Evolutionary conservation across 257 asterid species (phyloP).

Genomic region (Perilla frutescens): DNA sequence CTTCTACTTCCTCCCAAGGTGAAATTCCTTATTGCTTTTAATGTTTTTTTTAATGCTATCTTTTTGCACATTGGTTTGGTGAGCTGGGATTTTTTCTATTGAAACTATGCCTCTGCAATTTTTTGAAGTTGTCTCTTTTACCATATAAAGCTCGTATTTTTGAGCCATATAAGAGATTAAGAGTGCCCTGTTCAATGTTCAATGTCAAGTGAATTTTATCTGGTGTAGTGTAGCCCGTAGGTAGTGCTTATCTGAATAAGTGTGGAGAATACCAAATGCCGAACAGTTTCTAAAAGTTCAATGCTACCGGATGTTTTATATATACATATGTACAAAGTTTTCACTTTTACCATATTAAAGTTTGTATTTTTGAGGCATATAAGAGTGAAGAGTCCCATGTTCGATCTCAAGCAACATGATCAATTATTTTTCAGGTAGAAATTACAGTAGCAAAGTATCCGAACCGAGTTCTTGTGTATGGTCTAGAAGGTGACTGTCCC

Average conservation of each 20-base stretch:
- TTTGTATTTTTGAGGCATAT: background rate
- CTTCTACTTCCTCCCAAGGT: conserved; percentile 92
- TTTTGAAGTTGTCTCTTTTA: no score
- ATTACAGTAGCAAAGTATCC: conserved; percentile 77
- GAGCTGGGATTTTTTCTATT: background rate
- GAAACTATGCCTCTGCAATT: background rate
- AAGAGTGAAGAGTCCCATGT: background rate
- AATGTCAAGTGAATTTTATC: background rate
- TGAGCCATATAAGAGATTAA: no score
- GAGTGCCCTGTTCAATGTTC: no score
- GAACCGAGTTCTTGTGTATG: conserved; percentile 86
- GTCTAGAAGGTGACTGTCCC: conserved; percentile 88
- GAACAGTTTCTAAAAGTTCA: conserved; percentile 8
- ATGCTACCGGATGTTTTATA: background rate
- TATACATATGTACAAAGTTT: background rate
- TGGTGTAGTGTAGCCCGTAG: background rate
- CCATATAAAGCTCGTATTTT: no score
- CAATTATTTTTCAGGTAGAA: conserved; percentile 58
- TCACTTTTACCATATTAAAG: background rate
- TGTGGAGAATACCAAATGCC: background rate
- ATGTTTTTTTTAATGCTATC: background rate
- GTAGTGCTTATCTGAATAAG: conserved; percentile 12
- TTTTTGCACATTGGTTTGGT: background rate
- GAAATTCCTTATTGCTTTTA: background rate
- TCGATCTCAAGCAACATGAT: conserved; percentile 11